phyloP scores from a whole-genome alignment of 2,329 filamentous ascomycete species.

The Xylariaceae sp. region DNA sequence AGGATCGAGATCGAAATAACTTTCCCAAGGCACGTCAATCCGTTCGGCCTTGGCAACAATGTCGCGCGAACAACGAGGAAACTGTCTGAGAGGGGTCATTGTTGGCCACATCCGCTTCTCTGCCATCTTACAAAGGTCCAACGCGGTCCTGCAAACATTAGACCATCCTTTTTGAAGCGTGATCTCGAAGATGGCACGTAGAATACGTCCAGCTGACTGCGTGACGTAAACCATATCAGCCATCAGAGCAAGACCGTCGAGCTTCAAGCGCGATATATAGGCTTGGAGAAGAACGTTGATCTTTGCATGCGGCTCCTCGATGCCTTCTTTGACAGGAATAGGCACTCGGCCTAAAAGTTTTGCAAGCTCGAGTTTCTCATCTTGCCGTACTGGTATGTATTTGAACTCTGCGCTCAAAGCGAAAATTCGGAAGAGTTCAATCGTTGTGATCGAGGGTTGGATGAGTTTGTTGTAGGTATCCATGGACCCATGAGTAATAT shows the following conservation, averaged over 20 bases:
- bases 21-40: slow-evolving; percentile 89
- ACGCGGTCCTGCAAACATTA: slow-evolving; percentile 82
- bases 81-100: slow-evolving; percentile 93
- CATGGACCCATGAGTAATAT: slow-evolving; percentile 96
- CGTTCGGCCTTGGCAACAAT: slow-evolving; percentile 90
- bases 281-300: slow-evolving; percentile 97
- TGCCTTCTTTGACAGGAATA: slow-evolving; percentile 94
- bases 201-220: slow-evolving; percentile 92
- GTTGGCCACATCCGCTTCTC: slow-evolving; percentile 99
- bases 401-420: slow-evolving; percentile 97
- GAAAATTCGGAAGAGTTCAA: slow-evolving; percentile 96
- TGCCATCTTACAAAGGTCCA: slow-evolving; percentile 97
- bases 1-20: slow-evolving; percentile 93
- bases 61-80: slow-evolving; percentile 75
- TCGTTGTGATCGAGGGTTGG: slow-evolving; percentile 85
- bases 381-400: slow-evolving; percentile 94
- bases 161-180: slow-evolving; percentile 97
- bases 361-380: slow-evolving; percentile 93
- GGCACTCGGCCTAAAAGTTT: slow-evolving; percentile 87
- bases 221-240: slow-evolving; percentile 98
- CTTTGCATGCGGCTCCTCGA: slow-evolving; percentile 95
- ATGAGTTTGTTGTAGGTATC: slow-evolving; percentile 94
- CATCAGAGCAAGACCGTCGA: slow-evolving; percentile 94
- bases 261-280: slow-evolving; percentile 89
- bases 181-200: slow-evolving; percentile 95